Percentiles rank a stretch among this genome's conserved stretches.
These are phyloP conservation scores for Phytophthora tentaculata DNA, from an alignment of 352 stramenopile species.

Conservation along the genomic window DNA sequence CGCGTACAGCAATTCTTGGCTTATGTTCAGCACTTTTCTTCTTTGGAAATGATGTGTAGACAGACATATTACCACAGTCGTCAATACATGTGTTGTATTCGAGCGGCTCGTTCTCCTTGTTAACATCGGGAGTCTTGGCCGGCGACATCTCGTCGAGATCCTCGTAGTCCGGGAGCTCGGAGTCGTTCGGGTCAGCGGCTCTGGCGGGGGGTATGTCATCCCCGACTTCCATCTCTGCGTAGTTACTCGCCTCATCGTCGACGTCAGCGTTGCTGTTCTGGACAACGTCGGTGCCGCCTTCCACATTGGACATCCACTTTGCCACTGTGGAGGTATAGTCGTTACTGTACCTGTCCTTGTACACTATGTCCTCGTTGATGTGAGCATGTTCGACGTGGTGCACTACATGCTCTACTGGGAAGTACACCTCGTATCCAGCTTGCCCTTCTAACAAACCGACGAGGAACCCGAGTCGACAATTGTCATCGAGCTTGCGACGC, in stretches of 20 bases:
- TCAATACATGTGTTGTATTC: background rate
- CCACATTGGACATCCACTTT: background rate
- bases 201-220: background rate
- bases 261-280: background rate
- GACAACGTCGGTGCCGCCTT: background rate
- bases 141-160: background rate
- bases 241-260: background rate
- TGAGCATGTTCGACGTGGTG: no score
- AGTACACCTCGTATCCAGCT: no score
- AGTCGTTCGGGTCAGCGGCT: background rate
- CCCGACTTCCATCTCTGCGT: background rate
- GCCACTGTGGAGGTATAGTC: background rate
- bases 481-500: no score
- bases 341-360: constrained; percentile 4
- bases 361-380: constrained; percentile 4
- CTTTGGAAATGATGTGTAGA: background rate
- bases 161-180: background rate
- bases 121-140: background rate
- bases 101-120: background rate
- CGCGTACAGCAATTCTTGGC: background rate
- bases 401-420: no score
- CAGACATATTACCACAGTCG: background rate
- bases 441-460: no score
- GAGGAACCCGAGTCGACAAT: no score
- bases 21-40: background rate